Evolutionary conservation across 208 protist genomes (phyloP).

Genomic region (Zelonia costaricensis): DNA sequence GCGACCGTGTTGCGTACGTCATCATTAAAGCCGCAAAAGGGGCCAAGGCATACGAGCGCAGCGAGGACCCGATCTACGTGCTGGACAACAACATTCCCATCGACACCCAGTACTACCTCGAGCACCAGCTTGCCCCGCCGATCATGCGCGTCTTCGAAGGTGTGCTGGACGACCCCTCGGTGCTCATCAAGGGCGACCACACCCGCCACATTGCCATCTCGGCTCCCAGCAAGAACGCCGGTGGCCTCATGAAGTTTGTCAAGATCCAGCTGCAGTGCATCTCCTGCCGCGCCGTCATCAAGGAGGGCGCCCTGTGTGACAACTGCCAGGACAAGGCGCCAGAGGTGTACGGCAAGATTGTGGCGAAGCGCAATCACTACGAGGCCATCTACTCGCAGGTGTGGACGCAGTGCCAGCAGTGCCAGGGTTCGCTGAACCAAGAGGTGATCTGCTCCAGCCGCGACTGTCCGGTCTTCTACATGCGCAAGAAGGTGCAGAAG

Average conservation of each 20-base stretch:
- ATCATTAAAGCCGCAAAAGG: slow-evolving; percentile 79
- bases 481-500: slow-evolving; percentile 99
- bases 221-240: slow-evolving; percentile 90
- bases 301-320: slow-evolving; percentile 91
- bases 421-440: slow-evolving; percentile 97
- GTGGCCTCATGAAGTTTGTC: slow-evolving; percentile 98
- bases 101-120: slow-evolving; percentile 90
- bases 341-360: slow-evolving; percentile 93
- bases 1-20: slow-evolving; percentile 87
- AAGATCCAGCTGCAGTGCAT: slow-evolving; percentile 96
- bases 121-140: slow-evolving; percentile 85
- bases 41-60: slow-evolving; percentile 98
- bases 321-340: slow-evolving; percentile 88
- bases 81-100: slow-evolving; percentile 91
- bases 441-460: slow-evolving; percentile 96
- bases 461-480: slow-evolving; percentile 99
- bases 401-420: slow-evolving; percentile 99
- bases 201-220: slow-evolving; percentile 95
- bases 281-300: slow-evolving; percentile 90
- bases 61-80: slow-evolving; percentile 99
- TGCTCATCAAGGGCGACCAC: slow-evolving; percentile 96
- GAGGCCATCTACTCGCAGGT: slow-evolving; percentile 96
- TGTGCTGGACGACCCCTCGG: slow-evolving; percentile 94
- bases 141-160: slow-evolving; percentile 94
- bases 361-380: slow-evolving; percentile 92